Conservation (phyloP, 2,329 filamentous ascomycete genomes). For the Colletotrichum somersetense region DNA sequence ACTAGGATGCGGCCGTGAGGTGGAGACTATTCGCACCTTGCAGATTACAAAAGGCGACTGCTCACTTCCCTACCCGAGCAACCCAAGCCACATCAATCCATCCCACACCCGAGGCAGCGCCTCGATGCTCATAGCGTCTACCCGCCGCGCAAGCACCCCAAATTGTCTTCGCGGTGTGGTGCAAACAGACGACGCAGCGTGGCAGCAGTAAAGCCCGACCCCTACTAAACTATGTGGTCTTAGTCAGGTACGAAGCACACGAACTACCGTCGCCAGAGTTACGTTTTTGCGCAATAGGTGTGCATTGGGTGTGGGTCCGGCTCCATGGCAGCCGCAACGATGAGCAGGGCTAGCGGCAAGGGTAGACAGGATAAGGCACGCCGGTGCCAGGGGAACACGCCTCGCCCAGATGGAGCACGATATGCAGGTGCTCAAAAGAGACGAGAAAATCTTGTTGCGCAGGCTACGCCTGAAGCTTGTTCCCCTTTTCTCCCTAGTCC, state of each 20-base stretch:
- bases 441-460: slow-evolving; percentile 37
- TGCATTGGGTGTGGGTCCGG: slow-evolving; percentile 2
- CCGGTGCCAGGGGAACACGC: slow-evolving; percentile 40
- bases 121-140: slow-evolving; percentile 8
- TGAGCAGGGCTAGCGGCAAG: slow-evolving; percentile 34
- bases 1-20: slow-evolving; percentile 2
- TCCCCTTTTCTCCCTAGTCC: slow-evolving; percentile 41
- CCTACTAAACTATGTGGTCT: not conserved
- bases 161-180: not conserved
- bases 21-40: slow-evolving; percentile 11
- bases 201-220: not conserved
- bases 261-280: slow-evolving; percentile 7
- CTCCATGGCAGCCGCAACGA: slow-evolving; percentile 25
- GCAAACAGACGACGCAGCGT: not conserved
- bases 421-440: slow-evolving; percentile 29
- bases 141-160: not conserved
- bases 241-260: slow-evolving; percentile 12
- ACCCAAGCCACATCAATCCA: slow-evolving; percentile 12
- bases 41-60: slow-evolving; percentile 10
- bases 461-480: slow-evolving; percentile 41
- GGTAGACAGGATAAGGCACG: slow-evolving; percentile 29
- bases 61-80: slow-evolving; percentile 9
- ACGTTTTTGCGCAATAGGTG: slow-evolving; percentile 1
- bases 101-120: slow-evolving; percentile 3
- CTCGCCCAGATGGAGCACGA: slow-evolving; percentile 35